Percentiles rank a stretch among this genome's conserved stretches.
phyloP scores from a whole-genome alignment of 1,139 yeast genomes.

The Lodderomyces elongisporus region DNA sequence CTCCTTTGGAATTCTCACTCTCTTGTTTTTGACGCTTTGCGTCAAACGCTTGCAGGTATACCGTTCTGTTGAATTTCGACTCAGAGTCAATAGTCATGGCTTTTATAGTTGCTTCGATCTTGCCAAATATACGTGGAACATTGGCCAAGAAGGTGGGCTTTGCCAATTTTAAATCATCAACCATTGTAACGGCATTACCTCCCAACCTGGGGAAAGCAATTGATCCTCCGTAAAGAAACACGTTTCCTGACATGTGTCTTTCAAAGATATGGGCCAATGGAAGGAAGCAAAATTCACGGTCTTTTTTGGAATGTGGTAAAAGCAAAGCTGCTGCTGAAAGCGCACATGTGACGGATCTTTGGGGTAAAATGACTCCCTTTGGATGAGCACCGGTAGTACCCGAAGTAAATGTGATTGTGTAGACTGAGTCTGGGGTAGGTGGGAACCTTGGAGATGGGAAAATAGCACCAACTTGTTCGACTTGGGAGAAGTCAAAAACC shows the following conservation, averaged over 20 bases:
- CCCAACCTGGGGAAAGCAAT: conserved; percentile 44
- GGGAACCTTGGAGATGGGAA: conserved; percentile 21
- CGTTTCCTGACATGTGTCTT: conserved; percentile 28
- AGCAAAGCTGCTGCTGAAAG: conserved; percentile 7
- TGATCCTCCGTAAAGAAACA: conserved; percentile 30
- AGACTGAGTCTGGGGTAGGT: conserved; percentile 27
- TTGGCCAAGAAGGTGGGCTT: conserved; percentile 51
- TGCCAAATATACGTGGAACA: conserved; percentile 65
- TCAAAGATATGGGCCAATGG: conserved; percentile 41
- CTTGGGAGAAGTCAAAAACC: conserved; percentile 29
- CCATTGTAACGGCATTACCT: conserved; percentile 39
- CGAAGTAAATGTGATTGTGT: conserved; percentile 39
- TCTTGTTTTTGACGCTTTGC: conserved; percentile 19
- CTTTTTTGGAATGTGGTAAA: conserved; percentile 12
- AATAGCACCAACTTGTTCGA: conserved; percentile 24
- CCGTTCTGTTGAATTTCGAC: conserved; percentile 14
- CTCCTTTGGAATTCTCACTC: conserved; percentile 21
- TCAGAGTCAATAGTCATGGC: conserved; percentile 28
- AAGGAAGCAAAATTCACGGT: conserved; percentile 22
- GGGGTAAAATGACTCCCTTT: conserved; percentile 36
- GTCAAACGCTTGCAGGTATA: conserved; percentile 17
- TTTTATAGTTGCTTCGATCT: conserved; percentile 51
- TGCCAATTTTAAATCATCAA: conserved; percentile 52
- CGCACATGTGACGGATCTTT: conserved; percentile 26
- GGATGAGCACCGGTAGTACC: conserved; percentile 42